phyloP scores from a whole-genome alignment of 331 rosid genomes.

The Erythrophleum ivorense region DNA sequence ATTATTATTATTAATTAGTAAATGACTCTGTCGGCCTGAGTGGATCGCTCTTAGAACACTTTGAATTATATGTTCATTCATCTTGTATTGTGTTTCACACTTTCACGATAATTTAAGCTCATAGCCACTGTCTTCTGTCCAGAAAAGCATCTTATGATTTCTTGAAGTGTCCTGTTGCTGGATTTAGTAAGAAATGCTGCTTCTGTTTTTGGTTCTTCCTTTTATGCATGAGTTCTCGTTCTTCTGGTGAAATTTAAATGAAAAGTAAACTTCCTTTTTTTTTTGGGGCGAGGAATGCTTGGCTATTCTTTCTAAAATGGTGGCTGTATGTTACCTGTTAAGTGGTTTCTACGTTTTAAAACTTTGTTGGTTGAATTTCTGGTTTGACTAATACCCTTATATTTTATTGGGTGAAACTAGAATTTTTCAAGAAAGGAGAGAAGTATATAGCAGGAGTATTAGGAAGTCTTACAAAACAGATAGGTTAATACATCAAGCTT shows the following conservation, averaged over 20 bases:
- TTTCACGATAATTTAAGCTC: neutral
- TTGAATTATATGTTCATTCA: slow-evolving; percentile 3
- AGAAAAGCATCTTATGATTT: slow-evolving; percentile 12
- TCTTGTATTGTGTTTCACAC: neutral
- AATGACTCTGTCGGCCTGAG: slow-evolving; percentile 4
- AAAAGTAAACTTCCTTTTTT: too few species aligned
- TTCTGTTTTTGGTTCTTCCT: slow-evolving; percentile 2
- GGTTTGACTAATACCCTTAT: too few species aligned
- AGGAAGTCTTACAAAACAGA: too few species aligned
- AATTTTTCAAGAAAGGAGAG: too few species aligned
- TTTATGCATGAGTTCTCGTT: neutral
- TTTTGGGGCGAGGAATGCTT: too few species aligned
- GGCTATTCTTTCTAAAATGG: too few species aligned
- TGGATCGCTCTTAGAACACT: slow-evolving; percentile 10
- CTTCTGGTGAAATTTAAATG: neutral
- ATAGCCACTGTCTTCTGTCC: neutral
- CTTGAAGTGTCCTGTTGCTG: neutral
- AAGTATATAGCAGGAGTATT: too few species aligned
- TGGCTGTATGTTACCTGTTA: too few species aligned
- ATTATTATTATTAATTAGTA: neutral
- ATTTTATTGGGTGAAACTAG: too few species aligned
- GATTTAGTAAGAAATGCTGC: neutral
- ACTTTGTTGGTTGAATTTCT: too few species aligned
- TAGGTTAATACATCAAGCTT: too few species aligned
- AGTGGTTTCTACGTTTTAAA: too few species aligned